Evolutionary conservation across 495 filamentous ascomycete species (phyloP), one percentile per base, ranked within the genome.

Genomic region (Xylaria scruposa): DNA sequence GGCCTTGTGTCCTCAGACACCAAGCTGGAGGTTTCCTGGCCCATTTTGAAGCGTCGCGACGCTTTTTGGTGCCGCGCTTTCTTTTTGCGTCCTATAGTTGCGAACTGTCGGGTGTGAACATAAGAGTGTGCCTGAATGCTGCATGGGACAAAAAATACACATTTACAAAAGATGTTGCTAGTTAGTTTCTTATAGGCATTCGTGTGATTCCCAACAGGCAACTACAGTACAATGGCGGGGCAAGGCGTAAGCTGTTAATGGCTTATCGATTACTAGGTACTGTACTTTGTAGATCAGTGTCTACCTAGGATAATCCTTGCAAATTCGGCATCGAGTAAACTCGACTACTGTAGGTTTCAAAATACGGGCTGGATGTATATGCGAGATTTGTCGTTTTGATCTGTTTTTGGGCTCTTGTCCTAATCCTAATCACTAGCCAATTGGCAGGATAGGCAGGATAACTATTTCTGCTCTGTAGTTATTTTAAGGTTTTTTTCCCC

Each of bases 21-120:
- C 59, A 70, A 15, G 59, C 42, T 64, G n/a, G 83, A 85, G n/a
- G 79, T 68, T 40, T 83, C 81, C 62, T 86, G 83, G 67, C 84
- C 84, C 84, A 86, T 86, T 56, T 80, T 82, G 69, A 65, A 70
- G 68, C 72, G 76, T 67, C 64, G 73, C 74, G 74, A 70, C 36
- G 78, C 78, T 72, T 79, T 81, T n/a, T 76, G 72, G 59, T 77
- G 72, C 31, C 74, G 75, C 40, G 64, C 69, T 54, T 74, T 78
- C 69, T 77, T 71, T 33, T 75, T 74, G 46, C 79, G 79, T 67
- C 73, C 78, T 78, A 77, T 78, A 8, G 63, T 78, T 68, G 56
- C 53, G 44, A 61, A 26, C n/a, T 33, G 10, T 19, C 9, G 10
- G 29, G 5, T 12, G 47, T 54, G 44, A 40, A 10, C 31, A 24